Evolutionary conservation across 2,329 filamentous ascomycete species (phyloP), one percentile per base, ranked within the genome.

Genomic region (Pezicula rhizophila): DNA sequence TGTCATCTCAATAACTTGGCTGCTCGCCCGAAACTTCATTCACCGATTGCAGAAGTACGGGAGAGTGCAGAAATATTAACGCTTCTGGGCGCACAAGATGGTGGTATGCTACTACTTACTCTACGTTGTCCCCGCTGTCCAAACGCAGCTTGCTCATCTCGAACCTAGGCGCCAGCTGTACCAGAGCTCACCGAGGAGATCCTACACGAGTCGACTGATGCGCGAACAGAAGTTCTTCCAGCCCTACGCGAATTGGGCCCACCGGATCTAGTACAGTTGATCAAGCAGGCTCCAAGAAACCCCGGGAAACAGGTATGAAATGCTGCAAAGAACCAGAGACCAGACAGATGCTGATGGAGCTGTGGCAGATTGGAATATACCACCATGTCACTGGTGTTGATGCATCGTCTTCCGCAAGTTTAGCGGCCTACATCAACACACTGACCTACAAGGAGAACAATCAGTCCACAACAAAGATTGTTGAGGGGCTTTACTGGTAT

Each of bases 381-480:
- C 93, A 99, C 68, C 93, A 99, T 82, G 91, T 96, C 60, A 96
- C 90, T 35, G 93, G 93, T 52, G 85, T 96, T 64, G 93, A 99
- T 71, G 93, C 93, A 43, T 99, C 93, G 2, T 97, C 93, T 6
- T 97, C 93, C 8, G 93, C 93, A 51, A 97, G 92, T 70, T 74
- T 99, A 51, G 93, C 93, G 37, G 93, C 93, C 59, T 99, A 99
- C 70, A 95, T 99, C 71, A 99, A 97, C 70, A 97, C 92, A 35
- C 77, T 99, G 52, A 96, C 91, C 41, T 95, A 96, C 70, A 86
- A 86, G 56, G 87, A 92, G 47, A 82, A 85, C 56, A 87, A 92
- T 57, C 89, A 88, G 65, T 77, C 85, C 11, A 77, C 76, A 48
- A 75, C 76, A 52, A 97, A 96, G 72, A 93, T 97, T 50, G 86